These are phyloP conservation scores for Trichocladium uniseriatum DNA, from an alignment of 495 filamentous ascomycete species.

Conservation along the genomic window DNA sequence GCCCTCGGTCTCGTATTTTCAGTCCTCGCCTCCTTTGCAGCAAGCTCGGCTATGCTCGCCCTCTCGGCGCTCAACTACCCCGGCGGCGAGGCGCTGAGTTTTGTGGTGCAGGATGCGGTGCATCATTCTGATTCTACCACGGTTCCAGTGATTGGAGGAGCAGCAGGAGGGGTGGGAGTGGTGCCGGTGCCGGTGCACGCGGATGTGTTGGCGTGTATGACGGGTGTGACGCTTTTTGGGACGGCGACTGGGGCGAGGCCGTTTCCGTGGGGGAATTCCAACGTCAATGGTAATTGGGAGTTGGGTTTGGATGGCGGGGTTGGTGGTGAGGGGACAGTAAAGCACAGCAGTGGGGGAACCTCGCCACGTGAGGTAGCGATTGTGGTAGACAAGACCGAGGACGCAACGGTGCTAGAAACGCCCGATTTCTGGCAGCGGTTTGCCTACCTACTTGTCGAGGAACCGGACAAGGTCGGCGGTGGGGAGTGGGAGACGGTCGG, in stretches of 20 bases:
- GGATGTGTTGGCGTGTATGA: conserved; percentile 86
- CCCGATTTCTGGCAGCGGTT: conserved; percentile 72
- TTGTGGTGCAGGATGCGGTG: conserved; percentile 47
- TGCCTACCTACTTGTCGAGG: conserved; percentile 71
- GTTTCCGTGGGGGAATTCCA: too few species aligned
- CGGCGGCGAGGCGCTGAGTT: conserved; percentile 60
- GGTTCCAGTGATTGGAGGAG: too few species aligned
- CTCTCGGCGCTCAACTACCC: conserved; percentile 79
- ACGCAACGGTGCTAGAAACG: conserved; percentile 43
- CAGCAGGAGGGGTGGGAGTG: not conserved
- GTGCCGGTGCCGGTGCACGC: conserved; percentile 52
- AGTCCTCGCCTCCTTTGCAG: conserved; percentile 47
- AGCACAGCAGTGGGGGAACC: too few species aligned
- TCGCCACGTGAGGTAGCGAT: conserved; percentile 20
- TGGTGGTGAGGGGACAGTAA: too few species aligned
- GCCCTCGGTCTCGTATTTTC: conserved; percentile 48
- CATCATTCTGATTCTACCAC: not conserved
- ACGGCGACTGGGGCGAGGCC: conserved; percentile 2
- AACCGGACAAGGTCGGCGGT: conserved; percentile 41
- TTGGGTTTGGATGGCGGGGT: not conserved
- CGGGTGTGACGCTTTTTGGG: conserved; percentile 83
- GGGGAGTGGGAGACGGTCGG: conserved; percentile 65
- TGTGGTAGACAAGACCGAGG: conserved; percentile 55
- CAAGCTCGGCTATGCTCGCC: conserved; percentile 55
- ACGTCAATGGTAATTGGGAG: too few species aligned